Evolutionary conservation across 257 asterid genomes (phyloP).

Genomic region (Sherardia arvensis): DNA sequence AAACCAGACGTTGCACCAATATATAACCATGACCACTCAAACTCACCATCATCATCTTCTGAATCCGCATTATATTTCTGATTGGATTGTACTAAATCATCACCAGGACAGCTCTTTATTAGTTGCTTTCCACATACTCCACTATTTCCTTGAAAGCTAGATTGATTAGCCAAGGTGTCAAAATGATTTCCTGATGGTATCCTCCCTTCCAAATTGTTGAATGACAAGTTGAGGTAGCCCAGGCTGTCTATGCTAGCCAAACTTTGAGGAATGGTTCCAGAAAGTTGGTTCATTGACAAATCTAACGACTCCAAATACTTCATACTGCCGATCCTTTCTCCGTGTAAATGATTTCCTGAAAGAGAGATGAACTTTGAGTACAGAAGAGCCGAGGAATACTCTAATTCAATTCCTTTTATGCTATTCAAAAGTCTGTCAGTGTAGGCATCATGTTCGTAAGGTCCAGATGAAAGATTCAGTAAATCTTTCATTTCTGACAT

Average conservation of each 20-base stretch:
- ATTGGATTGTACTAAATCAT: too few species aligned
- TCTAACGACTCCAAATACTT: constrained; percentile 24
- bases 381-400: background rate
- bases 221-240: constrained; percentile 25
- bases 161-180: too few species aligned
- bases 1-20: constrained; percentile 12
- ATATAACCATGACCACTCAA: background rate
- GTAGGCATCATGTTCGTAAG: background rate
- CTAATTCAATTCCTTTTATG: background rate
- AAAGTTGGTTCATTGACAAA: constrained; percentile 16
- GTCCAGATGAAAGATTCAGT: too few species aligned
- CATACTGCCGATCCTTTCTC: constrained; percentile 15
- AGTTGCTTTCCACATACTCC: too few species aligned
- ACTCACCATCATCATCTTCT: background rate
- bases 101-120: too few species aligned
- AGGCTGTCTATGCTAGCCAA: constrained; percentile 16
- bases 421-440: background rate
- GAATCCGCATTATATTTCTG: too few species aligned
- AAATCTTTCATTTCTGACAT: too few species aligned
- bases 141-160: too few species aligned
- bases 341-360: background rate
- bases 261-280: constrained; percentile 21
- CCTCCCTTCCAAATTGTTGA: constrained; percentile 5
- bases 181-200: background rate
- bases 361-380: background rate